A percentile compares a stretch with the other conserved stretches of the same genome.
Conservation (phyloP, 129 eudicot species). For the Flaveria bidentis region DNA sequence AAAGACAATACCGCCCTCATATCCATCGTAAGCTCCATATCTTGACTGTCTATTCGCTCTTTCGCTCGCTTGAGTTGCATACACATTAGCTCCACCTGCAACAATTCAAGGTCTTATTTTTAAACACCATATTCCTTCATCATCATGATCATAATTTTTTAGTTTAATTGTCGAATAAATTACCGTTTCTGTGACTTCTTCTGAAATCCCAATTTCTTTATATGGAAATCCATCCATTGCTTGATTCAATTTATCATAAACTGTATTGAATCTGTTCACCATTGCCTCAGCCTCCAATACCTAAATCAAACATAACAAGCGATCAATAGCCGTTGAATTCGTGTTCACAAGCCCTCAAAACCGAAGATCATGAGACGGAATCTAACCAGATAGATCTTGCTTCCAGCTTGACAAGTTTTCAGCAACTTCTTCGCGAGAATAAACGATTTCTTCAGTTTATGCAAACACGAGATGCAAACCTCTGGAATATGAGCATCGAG, state of each 20-base stretch:
- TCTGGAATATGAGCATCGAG: conserved; percentile 47
- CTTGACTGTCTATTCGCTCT: conserved; percentile 61
- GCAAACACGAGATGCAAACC: conserved; percentile 34
- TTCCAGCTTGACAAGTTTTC: conserved; percentile 63
- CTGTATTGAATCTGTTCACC: conserved; percentile 54
- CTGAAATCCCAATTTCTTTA: conserved; percentile 69
- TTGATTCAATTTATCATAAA: conserved; percentile 59
- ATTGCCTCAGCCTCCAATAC: conserved; percentile 69
- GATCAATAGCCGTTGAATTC: conserved; percentile 11
- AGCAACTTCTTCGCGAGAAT: conserved; percentile 61
- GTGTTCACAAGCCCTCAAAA: neutral
- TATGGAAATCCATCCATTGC: conserved; percentile 73
- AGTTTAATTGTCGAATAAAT: neutral
- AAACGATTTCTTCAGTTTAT: conserved; percentile 56
- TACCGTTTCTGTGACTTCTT: conserved; percentile 85
- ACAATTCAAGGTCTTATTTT: neutral
- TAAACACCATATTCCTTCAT: neutral
- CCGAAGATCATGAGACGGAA: neutral
- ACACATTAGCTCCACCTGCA: conserved; percentile 62
- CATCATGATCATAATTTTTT: neutral
- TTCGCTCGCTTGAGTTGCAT: conserved; percentile 63
- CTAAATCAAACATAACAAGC: conserved; percentile 32
- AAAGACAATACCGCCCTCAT: conserved; percentile 61
- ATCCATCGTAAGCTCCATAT: conserved; percentile 80
- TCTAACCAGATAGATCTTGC: conserved; percentile 86